phyloP scores from a whole-genome alignment of 2,329 filamentous ascomycete species.

The Colletotrichum sp. region DNA sequence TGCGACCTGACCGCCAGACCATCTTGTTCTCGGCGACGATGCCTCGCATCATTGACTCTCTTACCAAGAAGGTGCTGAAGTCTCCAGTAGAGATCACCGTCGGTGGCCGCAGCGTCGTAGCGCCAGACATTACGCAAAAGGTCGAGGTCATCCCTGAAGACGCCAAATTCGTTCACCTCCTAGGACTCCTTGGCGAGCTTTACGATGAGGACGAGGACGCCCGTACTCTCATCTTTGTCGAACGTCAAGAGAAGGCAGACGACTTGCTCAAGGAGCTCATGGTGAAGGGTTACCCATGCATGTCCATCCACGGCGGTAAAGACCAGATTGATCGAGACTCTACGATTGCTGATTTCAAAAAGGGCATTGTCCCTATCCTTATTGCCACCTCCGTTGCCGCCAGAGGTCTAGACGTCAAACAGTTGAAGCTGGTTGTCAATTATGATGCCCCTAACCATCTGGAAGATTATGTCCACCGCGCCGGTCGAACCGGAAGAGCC shows the following conservation, averaged over 20 bases:
- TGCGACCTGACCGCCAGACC: constrained; percentile 90
- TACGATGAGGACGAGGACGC: constrained; percentile 90
- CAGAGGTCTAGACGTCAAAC: constrained; percentile 93
- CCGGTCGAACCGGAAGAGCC: constrained; percentile 90
- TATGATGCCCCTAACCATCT: constrained; percentile 93
- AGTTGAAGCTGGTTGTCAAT: constrained; percentile 94
- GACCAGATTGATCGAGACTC: constrained; percentile 93
- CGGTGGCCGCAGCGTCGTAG: constrained; percentile 85
- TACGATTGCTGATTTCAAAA: constrained; percentile 92
- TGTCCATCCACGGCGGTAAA: constrained; percentile 93
- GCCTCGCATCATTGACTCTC: constrained; percentile 87
- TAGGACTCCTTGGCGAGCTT: constrained; percentile 86
- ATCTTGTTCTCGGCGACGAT: constrained; percentile 97
- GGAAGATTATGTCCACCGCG: constrained; percentile 96
- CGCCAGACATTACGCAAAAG: constrained; percentile 90
- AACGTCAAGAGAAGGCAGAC: constrained; percentile 89
- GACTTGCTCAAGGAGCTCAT: constrained; percentile 78
- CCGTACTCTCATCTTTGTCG: constrained; percentile 88
- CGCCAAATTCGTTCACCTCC: constrained; percentile 81
- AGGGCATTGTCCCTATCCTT: constrained; percentile 85
- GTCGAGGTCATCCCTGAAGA: constrained; percentile 86
- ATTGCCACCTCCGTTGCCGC: constrained; percentile 96
- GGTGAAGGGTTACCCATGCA: constrained; percentile 86
- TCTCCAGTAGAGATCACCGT: constrained; percentile 92
- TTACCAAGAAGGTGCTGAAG: constrained; percentile 86